A percentile compares a stretch with the other conserved stretches of the same genome.
These are phyloP conservation scores for Diaporthe citri DNA, from an alignment of 2,329 filamentous ascomycete genomes.

Conservation along the genomic window DNA sequence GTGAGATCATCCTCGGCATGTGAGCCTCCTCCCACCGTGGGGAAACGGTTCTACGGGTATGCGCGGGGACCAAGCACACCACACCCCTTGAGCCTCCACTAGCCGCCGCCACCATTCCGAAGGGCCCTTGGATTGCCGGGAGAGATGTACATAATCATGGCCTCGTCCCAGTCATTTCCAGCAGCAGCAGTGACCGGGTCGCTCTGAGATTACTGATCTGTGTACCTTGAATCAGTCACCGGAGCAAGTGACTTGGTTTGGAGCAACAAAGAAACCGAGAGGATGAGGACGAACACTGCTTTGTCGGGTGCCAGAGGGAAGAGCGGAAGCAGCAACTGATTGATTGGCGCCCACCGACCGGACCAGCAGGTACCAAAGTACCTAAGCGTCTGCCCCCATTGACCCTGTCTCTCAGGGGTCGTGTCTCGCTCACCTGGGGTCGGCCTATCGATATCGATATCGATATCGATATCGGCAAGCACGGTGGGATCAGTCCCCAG, in stretches of 20 bases:
- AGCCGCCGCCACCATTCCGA: slow-evolving; percentile 35
- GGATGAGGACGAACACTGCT: neutral
- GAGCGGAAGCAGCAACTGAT: neutral
- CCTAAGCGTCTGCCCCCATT: neutral
- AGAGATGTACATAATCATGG: neutral
- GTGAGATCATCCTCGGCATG: slow-evolving; percentile 40
- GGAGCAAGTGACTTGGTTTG: neutral
- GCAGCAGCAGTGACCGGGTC: neutral
- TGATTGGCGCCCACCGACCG: slow-evolving; percentile 5
- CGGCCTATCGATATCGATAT: slow-evolving; percentile 15
- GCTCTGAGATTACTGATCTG: neutral
- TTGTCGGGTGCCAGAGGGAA: neutral
- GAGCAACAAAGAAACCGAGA: neutral
- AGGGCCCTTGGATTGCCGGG: neutral
- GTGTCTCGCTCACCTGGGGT: neutral
- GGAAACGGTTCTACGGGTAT: slow-evolving; percentile 9
- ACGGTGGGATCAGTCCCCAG: slow-evolving; percentile 19
- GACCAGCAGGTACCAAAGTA: neutral
- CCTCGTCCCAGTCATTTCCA: neutral
- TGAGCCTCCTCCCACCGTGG: slow-evolving; percentile 7
- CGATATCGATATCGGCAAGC: slow-evolving; percentile 35
- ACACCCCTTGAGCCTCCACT: slow-evolving; percentile 30
- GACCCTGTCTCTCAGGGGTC: neutral
- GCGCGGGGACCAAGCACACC: neutral
- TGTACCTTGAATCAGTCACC: neutral